Conservation (phyloP, 148 eudicot species). For the Spergularia bocconei region DNA sequence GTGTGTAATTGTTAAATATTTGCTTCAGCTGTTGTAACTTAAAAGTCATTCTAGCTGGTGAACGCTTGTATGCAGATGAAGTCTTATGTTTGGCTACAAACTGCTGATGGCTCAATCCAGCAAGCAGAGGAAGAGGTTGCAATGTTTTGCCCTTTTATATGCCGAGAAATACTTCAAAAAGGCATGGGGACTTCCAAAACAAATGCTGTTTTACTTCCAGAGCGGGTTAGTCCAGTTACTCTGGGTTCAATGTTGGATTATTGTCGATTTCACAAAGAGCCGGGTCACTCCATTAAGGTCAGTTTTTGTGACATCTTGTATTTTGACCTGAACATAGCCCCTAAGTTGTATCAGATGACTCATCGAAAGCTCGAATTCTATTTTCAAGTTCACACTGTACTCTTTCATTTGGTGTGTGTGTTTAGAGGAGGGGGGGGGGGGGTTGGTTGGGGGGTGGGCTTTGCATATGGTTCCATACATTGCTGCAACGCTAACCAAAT, state of each 20-base stretch:
- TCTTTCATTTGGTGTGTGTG: not conserved
- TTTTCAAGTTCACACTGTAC: too few species aligned
- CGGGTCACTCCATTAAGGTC: constrained; percentile 86
- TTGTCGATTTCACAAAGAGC: constrained; percentile 77
- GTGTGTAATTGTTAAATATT: not conserved
- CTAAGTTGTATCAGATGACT: not conserved
- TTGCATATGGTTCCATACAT: not conserved
- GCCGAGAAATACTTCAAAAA: constrained; percentile 73
- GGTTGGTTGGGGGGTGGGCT: not conserved
- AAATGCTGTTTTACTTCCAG: constrained; percentile 77
- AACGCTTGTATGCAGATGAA: constrained; percentile 48
- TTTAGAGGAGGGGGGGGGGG: not conserved
- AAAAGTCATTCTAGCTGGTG: not conserved
- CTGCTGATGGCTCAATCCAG: constrained; percentile 73
- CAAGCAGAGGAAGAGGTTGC: constrained; percentile 94
- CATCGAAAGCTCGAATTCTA: too few species aligned
- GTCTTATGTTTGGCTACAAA: constrained; percentile 85
- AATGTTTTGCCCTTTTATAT: constrained; percentile 75
- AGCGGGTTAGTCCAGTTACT: constrained; percentile 63
- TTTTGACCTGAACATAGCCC: not conserved
- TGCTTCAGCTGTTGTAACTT: not conserved
- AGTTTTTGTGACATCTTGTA: constrained; percentile 11
- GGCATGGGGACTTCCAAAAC: constrained; percentile 73
- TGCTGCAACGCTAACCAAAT: not conserved
- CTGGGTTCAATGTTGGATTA: constrained; percentile 69